A percentile compares a stretch with the other conserved stretches of the same genome.
Conservation (phyloP, 192 early-diverging fungal genomes). For the Fimicolochytrium jonesii region DNA sequence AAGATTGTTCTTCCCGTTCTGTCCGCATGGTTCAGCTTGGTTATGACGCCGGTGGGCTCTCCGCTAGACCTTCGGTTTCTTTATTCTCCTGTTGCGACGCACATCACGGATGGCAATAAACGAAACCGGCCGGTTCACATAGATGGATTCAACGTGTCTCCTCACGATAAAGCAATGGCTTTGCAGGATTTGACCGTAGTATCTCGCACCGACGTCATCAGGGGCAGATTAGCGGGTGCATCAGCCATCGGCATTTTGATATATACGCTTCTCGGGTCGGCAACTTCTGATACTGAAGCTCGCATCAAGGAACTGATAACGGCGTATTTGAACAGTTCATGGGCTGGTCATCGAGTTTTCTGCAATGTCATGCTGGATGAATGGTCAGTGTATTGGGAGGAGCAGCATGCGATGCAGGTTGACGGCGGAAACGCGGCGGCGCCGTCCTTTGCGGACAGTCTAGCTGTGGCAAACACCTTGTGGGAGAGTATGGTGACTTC, state of each 20-base stretch:
- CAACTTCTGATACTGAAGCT: background rate
- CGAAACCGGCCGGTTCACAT: background rate
- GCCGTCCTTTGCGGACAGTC: constrained; percentile 23
- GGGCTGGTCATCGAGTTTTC: constrained; percentile 75
- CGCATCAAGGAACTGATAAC: constrained; percentile 47
- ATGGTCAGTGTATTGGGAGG: constrained; percentile 48
- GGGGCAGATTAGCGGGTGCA: constrained; percentile 72
- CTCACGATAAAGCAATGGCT: constrained; percentile 83
- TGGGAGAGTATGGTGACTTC: constrained; percentile 53
- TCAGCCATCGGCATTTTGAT: constrained; percentile 75
- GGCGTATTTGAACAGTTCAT: constrained; percentile 61
- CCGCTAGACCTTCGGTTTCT: constrained; percentile 58
- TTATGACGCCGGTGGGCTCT: constrained; percentile 84
- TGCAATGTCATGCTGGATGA: constrained; percentile 76
- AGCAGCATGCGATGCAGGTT: constrained; percentile 11
- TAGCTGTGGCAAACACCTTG: constrained; percentile 47
- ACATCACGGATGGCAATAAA: background rate
- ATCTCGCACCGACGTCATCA: constrained; percentile 66
- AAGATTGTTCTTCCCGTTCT: constrained; percentile 27
- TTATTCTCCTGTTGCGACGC: constrained; percentile 10
- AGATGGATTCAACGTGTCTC: constrained; percentile 62
- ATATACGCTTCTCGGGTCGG: constrained; percentile 44
- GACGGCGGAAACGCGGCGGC: constrained; percentile 26
- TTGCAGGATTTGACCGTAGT: constrained; percentile 86
- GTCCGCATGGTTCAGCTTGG: constrained; percentile 59